phyloP scores from a whole-genome alignment of 352 stramenopile species.

The Phytopythium ostracodes region DNA sequence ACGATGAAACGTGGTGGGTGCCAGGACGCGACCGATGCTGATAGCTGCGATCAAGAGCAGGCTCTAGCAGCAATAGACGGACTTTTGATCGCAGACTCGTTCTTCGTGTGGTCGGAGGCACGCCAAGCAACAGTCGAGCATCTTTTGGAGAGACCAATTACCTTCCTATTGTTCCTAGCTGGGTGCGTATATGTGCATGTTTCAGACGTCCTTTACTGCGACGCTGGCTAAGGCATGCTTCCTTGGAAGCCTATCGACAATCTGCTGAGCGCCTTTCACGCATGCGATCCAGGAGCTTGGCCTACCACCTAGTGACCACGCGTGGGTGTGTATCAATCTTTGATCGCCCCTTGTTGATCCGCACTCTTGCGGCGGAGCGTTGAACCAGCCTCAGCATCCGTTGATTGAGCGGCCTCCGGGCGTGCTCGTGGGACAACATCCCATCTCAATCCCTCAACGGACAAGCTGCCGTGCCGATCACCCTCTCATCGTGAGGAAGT shows the following conservation, averaged over 20 bases:
- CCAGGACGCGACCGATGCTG: neutral
- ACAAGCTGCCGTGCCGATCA: neutral
- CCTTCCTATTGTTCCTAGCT: no score
- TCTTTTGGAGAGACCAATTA: no score
- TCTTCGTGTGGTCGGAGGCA: neutral
- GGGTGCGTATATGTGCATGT: no score
- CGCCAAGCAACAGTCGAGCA: no score
- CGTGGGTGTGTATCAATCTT: neutral
- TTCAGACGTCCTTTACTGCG: neutral
- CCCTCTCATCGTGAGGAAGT: conserved; percentile 15
- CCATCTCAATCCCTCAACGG: neutral
- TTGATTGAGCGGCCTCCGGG: neutral
- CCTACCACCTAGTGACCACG: neutral
- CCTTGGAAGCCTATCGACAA: neutral
- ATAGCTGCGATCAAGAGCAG: neutral
- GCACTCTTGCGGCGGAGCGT: no score
- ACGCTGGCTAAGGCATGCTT: neutral
- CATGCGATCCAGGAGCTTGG: neutral
- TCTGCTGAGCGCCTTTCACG: neutral
- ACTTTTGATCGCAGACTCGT: neutral
- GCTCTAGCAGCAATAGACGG: neutral
- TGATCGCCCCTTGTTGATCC: neutral
- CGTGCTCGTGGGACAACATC: neutral
- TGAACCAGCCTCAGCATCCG: neutral
- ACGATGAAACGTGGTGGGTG: neutral